Percentiles rank a stretch among this genome's conserved stretches.
Conservation (phyloP, 2,329 filamentous ascomycete species). For the Aspergillus oerlinghausenensis region DNA sequence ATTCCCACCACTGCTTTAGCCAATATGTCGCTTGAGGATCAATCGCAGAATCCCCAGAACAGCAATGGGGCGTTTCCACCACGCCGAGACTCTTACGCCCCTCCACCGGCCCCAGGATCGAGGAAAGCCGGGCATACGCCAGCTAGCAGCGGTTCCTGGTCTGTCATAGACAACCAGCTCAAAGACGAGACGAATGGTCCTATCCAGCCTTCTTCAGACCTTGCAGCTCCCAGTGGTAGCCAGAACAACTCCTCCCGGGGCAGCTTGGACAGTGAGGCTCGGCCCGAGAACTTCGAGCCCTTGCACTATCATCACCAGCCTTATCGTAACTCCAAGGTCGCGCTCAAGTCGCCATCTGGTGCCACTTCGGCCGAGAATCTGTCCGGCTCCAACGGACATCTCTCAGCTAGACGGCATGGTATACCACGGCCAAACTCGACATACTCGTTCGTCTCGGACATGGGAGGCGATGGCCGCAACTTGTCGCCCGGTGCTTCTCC, state of each 20-base stretch:
- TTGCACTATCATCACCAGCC: constrained; percentile 51
- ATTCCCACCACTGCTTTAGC: constrained; percentile 23
- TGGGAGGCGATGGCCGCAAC: constrained; percentile 57
- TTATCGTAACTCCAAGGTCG: constrained; percentile 34
- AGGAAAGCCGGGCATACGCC: constrained; percentile 26
- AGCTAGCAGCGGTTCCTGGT: constrained; percentile 34
- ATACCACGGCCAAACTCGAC: constrained; percentile 68
- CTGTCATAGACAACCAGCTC: constrained; percentile 24
- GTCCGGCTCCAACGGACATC: constrained; percentile 54
- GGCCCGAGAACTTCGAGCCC: constrained; percentile 40
- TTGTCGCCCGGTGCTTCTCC: constrained; percentile 51
- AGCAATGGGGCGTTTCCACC: constrained; percentile 19
- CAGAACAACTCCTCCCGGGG: constrained; percentile 31
- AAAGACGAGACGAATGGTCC: constrained; percentile 19
- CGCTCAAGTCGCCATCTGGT: constrained; percentile 24
- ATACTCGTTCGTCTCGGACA: constrained; percentile 70
- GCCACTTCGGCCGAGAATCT: constrained; percentile 44
- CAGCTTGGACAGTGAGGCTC: constrained; percentile 33
- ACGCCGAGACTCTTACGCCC: constrained; percentile 21
- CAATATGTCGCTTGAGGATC: constrained; percentile 23
- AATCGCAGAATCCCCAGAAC: constrained; percentile 12
- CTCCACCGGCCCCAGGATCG: constrained; percentile 11
- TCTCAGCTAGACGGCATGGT: constrained; percentile 49
- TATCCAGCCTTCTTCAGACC: constrained; percentile 23
- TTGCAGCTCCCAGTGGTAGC: constrained; percentile 17